Evolutionary conservation across 2,329 filamentous ascomycete species (phyloP), one percentile per base, ranked within the genome.

Genomic region (Beauveria sp.): DNA sequence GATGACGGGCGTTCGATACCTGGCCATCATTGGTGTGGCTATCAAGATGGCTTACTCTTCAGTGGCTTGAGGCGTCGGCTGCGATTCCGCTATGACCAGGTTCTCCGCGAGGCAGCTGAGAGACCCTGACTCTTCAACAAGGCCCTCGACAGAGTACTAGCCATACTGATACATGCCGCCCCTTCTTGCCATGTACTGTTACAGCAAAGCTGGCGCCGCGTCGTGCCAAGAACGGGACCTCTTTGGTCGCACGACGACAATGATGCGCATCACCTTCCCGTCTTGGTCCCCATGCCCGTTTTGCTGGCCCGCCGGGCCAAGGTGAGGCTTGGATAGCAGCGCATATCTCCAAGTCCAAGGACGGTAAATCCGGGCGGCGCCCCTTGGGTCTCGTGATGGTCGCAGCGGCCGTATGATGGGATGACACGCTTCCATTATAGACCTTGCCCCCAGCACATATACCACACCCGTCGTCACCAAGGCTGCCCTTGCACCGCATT

Each of bases 251-350:
- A 41, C 55, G 46, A 41, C 20, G n/a, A 37, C 1, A 26, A 30
- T 43, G 16, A 3, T 20, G 14, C 44, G 24, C 55, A 59, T 59
- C 47, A 59, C 55, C 55, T 59, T 59, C 55, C 55, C 20, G 24
- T 52, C 14, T 52, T 12, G 55, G 47, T 40, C 8, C 26, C 14
- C 20, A 24, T 30, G 12, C 28, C 55, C 55, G 54, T 47, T 18
- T 47, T 6, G 30, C 20, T 46, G 26, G 40, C n/a, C 37, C 18
- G 26, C 28, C n/a, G 16, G n/a, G 41, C 28, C n/a, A 37, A 34
- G 54, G 18, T 47, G 24, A 34, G n/a, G 41, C 28, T 26, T 24
- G 41, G 18, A 41, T 34, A 14, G 43, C 40, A 37, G 12, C 40
- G 26, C 54, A 56, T 30, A 8, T 28, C 22, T 41, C 20, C 14